Percentiles rank a stretch among this genome's conserved stretches.
Conservation (phyloP, 306 rosid species). For the Rosa chinensis region DNA sequence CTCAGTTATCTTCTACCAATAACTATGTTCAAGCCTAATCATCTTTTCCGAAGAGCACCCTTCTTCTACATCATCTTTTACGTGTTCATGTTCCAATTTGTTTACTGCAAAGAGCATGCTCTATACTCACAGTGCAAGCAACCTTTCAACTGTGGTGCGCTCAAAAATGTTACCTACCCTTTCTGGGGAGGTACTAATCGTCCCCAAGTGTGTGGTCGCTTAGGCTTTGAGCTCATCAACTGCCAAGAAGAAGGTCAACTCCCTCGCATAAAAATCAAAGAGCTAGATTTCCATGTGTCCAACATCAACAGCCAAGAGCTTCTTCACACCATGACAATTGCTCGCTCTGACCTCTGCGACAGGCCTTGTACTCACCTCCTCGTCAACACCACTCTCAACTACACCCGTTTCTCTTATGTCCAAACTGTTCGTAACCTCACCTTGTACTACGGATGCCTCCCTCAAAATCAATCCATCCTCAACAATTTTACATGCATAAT, state of each 20-base stretch:
- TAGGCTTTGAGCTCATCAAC: not conserved
- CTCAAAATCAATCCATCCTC: fast-evolving
- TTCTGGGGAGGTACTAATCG: slow-evolving; percentile 25
- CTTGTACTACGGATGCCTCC: slow-evolving; percentile 24
- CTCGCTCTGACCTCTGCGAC: not conserved
- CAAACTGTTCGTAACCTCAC: not conserved
- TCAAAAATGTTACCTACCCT: slow-evolving; percentile 29
- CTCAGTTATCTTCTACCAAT: too few species aligned
- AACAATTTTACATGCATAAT: slow-evolving; percentile 11
- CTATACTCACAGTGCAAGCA: not conserved
- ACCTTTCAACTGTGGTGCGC: slow-evolving; percentile 24
- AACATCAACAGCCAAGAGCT: fast-evolving
- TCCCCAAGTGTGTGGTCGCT: not conserved
- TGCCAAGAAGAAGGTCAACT: fast-evolving
- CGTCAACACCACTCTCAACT: not conserved
- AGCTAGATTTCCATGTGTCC: not conserved
- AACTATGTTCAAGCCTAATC: too few species aligned
- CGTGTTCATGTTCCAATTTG: too few species aligned
- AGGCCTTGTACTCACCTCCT: slow-evolving; percentile 13
- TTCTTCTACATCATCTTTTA: too few species aligned
- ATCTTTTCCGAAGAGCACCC: too few species aligned
- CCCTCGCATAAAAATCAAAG: not conserved
- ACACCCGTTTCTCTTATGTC: not conserved
- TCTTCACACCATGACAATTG: slow-evolving; percentile 13
- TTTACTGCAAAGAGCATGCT: not conserved